Base-by-base conservation (phyloP, 805 yeast species). In the Monosporozyma siamensis region DNA sequence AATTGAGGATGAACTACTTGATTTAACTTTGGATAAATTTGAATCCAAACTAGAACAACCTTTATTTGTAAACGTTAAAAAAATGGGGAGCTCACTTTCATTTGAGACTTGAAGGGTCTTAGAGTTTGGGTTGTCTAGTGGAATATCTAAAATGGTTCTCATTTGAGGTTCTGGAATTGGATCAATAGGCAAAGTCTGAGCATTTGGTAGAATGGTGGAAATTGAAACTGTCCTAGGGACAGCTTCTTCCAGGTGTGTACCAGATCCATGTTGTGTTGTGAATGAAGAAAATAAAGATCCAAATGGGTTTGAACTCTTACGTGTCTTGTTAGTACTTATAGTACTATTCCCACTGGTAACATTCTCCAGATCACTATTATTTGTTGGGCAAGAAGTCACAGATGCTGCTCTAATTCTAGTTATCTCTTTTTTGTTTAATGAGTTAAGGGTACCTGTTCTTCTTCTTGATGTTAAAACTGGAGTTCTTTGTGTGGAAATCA, bases 21-120 rank as follows among this genome's bases (percentile, higher is more conserved):
- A 25, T 5, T 22, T 6, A 2, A 17, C 8, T 17, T 26, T 18
- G 12, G 1, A 6, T 18, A n/a, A 6, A 18, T 37, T 12, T 37
- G 39, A 26, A 37, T 26, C 32, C 2, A 37, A n/a, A n/a, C n/a
- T n/a, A n/a, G n/a, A n/a, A n/a, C n/a, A n/a, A 12, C 43, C 43
- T 14, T 34, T 23, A 14, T 34, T 21, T 4, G 43, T 40, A 14
- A 40, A 40, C 3, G 43, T 40, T 18, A 40, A 25, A 11, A 25
- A 34, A 18, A 40, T 25, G n/a, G 43, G 43, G 4, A 40, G 17
- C 10, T 26, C 26, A 11, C 11, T n/a, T 7, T 32, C 34, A 17
- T 12, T 23, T 23, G 9, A 23, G 8, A 23, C 8, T 6, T 23
- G 25, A 23, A 23, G n/a, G n/a, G n/a, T n/a, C n/a, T n/a, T 5